Percentiles rank a stretch among this genome's conserved stretches.
These are phyloP conservation scores for Sanguinoderma infundibulare DNA, from an alignment of 1,284 basidiomycete genomes.

Conservation along the genomic window DNA sequence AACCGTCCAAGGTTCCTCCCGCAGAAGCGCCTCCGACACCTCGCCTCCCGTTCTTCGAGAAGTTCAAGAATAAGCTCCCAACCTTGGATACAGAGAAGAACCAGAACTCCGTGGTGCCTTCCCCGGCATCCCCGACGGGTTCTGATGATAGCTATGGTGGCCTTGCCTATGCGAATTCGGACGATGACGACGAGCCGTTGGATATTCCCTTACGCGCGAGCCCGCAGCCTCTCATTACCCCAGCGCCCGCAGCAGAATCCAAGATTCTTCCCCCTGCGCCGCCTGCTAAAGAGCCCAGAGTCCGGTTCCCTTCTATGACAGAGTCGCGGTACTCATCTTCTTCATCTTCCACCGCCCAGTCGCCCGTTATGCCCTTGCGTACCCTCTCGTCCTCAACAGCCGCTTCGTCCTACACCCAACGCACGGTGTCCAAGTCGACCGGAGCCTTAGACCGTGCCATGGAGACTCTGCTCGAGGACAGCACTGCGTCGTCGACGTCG, in stretches of 20 bases:
- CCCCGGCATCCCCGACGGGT: conserved; percentile 27
- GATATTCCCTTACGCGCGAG: conserved; percentile 22
- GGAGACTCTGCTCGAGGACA: conserved; percentile 55
- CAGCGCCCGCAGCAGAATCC: conserved; percentile 8
- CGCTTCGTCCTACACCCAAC: conserved; percentile 30
- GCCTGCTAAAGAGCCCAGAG: conserved; percentile 20
- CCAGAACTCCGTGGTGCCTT: conserved; percentile 20
- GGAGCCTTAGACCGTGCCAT: conserved; percentile 49
- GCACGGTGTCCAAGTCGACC: conserved; percentile 38
- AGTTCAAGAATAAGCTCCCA: conserved; percentile 44
- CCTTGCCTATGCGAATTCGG: conserved; percentile 34
- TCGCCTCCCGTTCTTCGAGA: conserved; percentile 51
- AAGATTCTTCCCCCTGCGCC: conserved; percentile 3
- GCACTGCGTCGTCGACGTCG: conserved; percentile 35
- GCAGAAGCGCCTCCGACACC: conserved; percentile 40
- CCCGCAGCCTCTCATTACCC: conserved; percentile 21
- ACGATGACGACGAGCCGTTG: conserved; percentile 33
- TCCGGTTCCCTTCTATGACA: conserved; percentile 38
- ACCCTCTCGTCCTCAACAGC: conserved; percentile 36
- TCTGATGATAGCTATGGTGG: conserved; percentile 37
- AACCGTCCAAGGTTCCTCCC: conserved; percentile 36
- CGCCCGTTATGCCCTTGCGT: conserved; percentile 31
- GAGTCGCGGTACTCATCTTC: conserved; percentile 35
- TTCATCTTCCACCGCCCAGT: conserved; percentile 27
- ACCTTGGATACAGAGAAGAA: conserved; percentile 26